Conservation (phyloP, 2,329 filamentous ascomycete genomes). For the Aureobasidium uvarum region DNA sequence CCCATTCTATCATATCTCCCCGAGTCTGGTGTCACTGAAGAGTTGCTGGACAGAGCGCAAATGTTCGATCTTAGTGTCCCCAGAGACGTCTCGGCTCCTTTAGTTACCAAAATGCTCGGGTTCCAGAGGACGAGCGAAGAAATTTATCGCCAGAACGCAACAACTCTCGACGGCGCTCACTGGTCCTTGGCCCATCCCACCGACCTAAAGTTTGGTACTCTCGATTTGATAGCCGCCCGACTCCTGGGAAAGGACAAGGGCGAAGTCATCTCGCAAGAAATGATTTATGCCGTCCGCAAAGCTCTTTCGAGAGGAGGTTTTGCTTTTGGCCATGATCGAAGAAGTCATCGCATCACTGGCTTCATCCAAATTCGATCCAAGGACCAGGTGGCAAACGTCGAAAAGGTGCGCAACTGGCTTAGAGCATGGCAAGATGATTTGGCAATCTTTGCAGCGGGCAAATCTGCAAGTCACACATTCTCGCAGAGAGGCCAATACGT, state of each 20-base stretch:
- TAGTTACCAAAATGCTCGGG: slow-evolving; percentile 45
- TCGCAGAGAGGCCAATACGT: slow-evolving; percentile 34
- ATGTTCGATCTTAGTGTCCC: slow-evolving; percentile 46
- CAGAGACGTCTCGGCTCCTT: slow-evolving; percentile 45
- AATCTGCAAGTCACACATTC: slow-evolving; percentile 3
- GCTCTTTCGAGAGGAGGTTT: slow-evolving; percentile 60
- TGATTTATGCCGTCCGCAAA: slow-evolving; percentile 66
- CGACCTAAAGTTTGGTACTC: slow-evolving; percentile 48
- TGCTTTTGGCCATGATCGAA: slow-evolving; percentile 58
- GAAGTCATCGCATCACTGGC: slow-evolving; percentile 52
- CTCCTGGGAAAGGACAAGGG: slow-evolving; percentile 40
- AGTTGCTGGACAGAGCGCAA: slow-evolving; percentile 39
- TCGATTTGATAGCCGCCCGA: slow-evolving; percentile 48
- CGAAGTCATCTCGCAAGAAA: slow-evolving; percentile 33
- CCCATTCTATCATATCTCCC: slow-evolving; percentile 55
- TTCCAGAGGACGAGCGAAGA: slow-evolving; percentile 49
- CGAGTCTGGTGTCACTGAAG: slow-evolving; percentile 38
- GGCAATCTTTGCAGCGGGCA: slow-evolving; percentile 33
- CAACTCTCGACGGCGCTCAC: slow-evolving; percentile 52
- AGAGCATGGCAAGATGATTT: slow-evolving; percentile 55
- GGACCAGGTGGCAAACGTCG: slow-evolving; percentile 54
- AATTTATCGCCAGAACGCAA: slow-evolving; percentile 49
- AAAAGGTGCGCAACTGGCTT: slow-evolving; percentile 53
- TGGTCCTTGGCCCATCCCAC: slow-evolving; percentile 45
- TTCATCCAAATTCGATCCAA: slow-evolving; percentile 63